Percentiles rank a stretch among this genome's conserved stretches.
Conservation (phyloP, 1,284 basidiomycete genomes). For the Ceraceosorus guamensis region DNA sequence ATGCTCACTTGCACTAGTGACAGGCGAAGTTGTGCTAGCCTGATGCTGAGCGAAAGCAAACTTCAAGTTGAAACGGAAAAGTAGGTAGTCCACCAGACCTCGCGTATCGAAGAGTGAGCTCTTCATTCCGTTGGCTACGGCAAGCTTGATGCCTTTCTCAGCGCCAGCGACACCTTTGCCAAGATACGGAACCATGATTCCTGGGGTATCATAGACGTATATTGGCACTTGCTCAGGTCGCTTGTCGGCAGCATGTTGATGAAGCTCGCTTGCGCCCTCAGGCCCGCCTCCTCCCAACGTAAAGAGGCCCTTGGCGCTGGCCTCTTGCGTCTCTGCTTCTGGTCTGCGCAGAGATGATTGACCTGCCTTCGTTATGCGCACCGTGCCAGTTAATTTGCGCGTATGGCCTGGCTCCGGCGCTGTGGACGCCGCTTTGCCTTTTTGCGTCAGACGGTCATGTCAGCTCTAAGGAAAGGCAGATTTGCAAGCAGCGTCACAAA, state of each 20-base stretch:
- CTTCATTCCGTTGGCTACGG: constrained; percentile 90
- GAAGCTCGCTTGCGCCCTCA: too few species aligned
- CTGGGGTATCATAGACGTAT: constrained; percentile 92
- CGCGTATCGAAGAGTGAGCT: constrained; percentile 82
- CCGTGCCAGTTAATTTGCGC: constrained; percentile 43
- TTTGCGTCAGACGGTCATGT: too few species aligned
- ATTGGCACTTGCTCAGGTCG: constrained; percentile 67
- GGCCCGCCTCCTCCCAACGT: too few species aligned
- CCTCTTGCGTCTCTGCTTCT: not conserved
- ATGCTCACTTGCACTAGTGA: not conserved
- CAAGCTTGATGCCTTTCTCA: constrained; percentile 85
- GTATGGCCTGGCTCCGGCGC: constrained; percentile 65
- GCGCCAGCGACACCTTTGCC: constrained; percentile 74
- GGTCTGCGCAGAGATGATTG: not conserved
- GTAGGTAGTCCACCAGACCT: constrained; percentile 72
- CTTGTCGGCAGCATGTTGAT: constrained; percentile 55
- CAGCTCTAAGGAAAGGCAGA: not conserved
- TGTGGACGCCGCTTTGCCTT: constrained; percentile 72
- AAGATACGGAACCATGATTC: constrained; percentile 94
- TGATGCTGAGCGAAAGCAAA: constrained; percentile 37
- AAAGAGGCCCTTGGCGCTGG: not conserved
- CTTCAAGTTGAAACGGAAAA: constrained; percentile 76
- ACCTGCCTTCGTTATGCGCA: constrained; percentile 35
- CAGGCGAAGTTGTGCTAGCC: not conserved
- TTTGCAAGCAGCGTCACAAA: not conserved